A percentile compares a stretch with the other conserved stretches of the same genome.
Evolutionary conservation across 2,329 filamentous ascomycete species (phyloP).

Genomic region (Endothia cerciana): DNA sequence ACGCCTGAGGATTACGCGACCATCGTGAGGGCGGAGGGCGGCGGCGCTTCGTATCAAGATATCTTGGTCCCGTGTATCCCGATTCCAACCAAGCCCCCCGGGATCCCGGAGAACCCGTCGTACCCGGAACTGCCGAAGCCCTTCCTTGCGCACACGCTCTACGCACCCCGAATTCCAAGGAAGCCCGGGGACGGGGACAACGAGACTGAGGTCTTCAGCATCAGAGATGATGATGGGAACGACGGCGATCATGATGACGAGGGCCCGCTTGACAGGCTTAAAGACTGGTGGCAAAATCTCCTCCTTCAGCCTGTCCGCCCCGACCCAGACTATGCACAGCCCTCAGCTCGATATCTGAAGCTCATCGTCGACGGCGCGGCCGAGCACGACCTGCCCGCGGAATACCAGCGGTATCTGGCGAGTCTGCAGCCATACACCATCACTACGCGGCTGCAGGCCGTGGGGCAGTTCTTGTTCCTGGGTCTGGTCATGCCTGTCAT

Average conservation of each 20-base stretch:
- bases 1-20: conserved; percentile 79
- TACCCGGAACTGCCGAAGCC: conserved; percentile 57
- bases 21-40: conserved; percentile 90
- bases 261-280: conserved; percentile 33
- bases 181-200: conserved; percentile 33
- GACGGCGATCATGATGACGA: conserved; percentile 25
- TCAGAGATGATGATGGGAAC: conserved; percentile 5
- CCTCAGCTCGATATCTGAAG: conserved; percentile 81
- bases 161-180: conserved; percentile 62
- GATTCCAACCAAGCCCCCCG: conserved; percentile 58
- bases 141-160: conserved; percentile 86
- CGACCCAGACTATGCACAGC: conserved; percentile 74
- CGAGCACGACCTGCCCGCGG: conserved; percentile 78
- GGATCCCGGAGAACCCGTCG: conserved; percentile 66
- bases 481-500: conserved; percentile 58
- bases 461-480: conserved; percentile 69
- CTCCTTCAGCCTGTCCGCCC: conserved; percentile 56
- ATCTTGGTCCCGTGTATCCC: conserved; percentile 78
- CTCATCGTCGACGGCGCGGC: conserved; percentile 77
- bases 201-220: conserved; percentile 16
- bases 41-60: conserved; percentile 82
- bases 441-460: conserved; percentile 67
- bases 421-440: conserved; percentile 70
- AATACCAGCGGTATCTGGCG: conserved; percentile 76
- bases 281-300: conserved; percentile 53